Evolutionary conservation across 495 filamentous ascomycete genomes (phyloP), one percentile per base, ranked within the genome.

Genomic region (Delitschia confertaspora): DNA sequence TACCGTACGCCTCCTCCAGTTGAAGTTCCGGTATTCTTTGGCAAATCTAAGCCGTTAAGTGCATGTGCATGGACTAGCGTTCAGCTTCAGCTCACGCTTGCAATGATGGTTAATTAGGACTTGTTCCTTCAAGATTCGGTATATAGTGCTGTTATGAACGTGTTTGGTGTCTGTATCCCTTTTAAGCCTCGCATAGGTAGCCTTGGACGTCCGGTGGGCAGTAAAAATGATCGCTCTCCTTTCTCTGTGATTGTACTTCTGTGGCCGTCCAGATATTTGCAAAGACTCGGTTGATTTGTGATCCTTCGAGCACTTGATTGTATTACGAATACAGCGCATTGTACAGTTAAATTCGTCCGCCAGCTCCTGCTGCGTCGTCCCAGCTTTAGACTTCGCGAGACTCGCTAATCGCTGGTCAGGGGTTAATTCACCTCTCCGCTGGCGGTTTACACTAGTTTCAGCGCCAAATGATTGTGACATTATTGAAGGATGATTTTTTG

Each of bases 331-430:
- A 34, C 13, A 19, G 17, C 22, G 18, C 4, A 7, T 7, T 3
- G n/a, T 33, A 22, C 26, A 34, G 27, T n/a, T 7, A n/a, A 35
- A 44, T 44, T 44, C 40, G 10, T 44, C 27, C n/a, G n/a, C n/a
- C 22, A 44, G 27, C 3, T 44, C 21, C 27, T 21, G 9, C 6
- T 18, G 10, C 13, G 40, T 4, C 5, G 3, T 3, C 6, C 40
- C 27, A 44, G 27, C 40, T 11, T 44, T 24, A 35, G 10, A 10
- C 31, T 33, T 35, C 5, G 17, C 10, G 35, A 44, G 10, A 33
- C 33, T 44, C 11, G 26, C 26, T 19, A n/a, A 6, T 3, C 40
- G 40, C 11, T 4, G 4, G 11, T 3, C 8, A 7, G 21, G 13
- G 11, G 33, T 38, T 16, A 46, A 21, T 21, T 46, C 42, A 2